Evolutionary conservation across 2,329 filamentous ascomycete genomes (phyloP), one percentile per base, ranked within the genome.

Genomic region (Penicillium paneum): DNA sequence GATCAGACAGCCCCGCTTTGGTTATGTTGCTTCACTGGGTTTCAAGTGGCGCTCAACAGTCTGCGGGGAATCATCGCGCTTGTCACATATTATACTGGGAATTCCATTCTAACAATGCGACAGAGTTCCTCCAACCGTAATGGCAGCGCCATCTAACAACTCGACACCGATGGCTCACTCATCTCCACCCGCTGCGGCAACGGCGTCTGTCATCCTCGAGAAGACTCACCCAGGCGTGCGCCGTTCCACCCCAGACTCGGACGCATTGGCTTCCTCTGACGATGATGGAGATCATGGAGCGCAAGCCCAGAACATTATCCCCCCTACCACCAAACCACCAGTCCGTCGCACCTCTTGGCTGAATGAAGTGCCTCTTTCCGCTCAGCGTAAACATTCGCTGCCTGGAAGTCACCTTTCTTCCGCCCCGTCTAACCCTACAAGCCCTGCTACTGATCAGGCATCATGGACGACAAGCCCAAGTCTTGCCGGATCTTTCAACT

Each of bases 201-300:
- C 79, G 64, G 84, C 88, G 55, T 84, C 84, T 36, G 77, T 87
- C 36, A 76, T 90, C 44, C 79, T 90, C 32, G 90, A 93, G 47
- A 94, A 91, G 71, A 80, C 88, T 46, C 88, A 89, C 66, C 71
- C 78, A 32, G 78, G 78, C 52, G 82, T 86, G 52, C 85, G 92
- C 64, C 88, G 89, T 50, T 91, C 91, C 8, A 97, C 93, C 1
- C 93, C 93, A 21, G 94, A 97, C 70, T 97, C 92, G 3, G 93
- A 97, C 71, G 93, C 90, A 48, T 78, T 97, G 56, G 91, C 89
- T 49, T 97, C 93, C 62, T 97, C 92, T 12, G 94, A 97, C 72
- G 94, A 97, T 71, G 94, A 99, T 73, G 82, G 79, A 54, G 89
- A 96, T 57, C 81, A 85, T 68, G 80, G 83, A 62, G 79, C 79